A percentile compares a stretch with the other conserved stretches of the same genome.
Conservation (phyloP, 192 early-diverging fungal species). For the Rhizoclosmatium globosum region DNA sequence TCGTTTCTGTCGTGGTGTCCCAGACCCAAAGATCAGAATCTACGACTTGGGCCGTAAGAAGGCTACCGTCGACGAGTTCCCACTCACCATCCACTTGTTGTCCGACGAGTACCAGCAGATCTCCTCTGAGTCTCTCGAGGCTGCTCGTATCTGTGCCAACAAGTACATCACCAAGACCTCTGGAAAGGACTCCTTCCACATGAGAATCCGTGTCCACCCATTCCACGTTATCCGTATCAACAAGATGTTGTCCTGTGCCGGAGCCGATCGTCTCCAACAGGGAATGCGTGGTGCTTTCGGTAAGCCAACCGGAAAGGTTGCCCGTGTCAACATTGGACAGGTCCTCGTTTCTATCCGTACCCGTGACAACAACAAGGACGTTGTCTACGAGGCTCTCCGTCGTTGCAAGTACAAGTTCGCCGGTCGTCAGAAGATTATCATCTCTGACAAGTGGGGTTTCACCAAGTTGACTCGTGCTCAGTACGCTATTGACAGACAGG, state of each 20-base stretch:
- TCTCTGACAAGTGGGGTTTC: constrained; percentile 99
- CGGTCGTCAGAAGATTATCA: constrained; percentile 97
- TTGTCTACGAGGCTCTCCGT: constrained; percentile 91
- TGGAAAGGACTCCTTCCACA: constrained; percentile 99
- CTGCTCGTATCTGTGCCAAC: constrained; percentile 97
- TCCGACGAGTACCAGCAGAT: constrained; percentile 99
- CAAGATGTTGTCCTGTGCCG: constrained; percentile 99
- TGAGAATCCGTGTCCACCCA: constrained; percentile 98
- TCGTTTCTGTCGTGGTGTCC: constrained; percentile 98
- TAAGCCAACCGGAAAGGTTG: constrained; percentile 94
- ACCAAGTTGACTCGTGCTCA: constrained; percentile 95
- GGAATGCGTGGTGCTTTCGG: constrained; percentile 99
- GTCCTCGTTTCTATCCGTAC: constrained; percentile 95
- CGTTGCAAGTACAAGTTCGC: constrained; percentile 99
- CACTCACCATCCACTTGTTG: constrained; percentile 92
- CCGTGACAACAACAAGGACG: constrained; percentile 92
- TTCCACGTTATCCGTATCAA: constrained; percentile 99
- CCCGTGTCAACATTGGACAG: constrained; percentile 98
- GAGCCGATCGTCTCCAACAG: constrained; percentile 96
- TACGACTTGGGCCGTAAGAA: constrained; percentile 98
- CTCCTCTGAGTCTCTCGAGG: constrained; percentile 98
- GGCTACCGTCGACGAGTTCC: constrained; percentile 97
- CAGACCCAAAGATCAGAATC: constrained; percentile 98
- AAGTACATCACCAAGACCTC: constrained; percentile 98
- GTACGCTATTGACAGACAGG: constrained; percentile 79